Conservation (phyloP, 2,329 filamentous ascomycete species). For the Penicillium palitans region DNA sequence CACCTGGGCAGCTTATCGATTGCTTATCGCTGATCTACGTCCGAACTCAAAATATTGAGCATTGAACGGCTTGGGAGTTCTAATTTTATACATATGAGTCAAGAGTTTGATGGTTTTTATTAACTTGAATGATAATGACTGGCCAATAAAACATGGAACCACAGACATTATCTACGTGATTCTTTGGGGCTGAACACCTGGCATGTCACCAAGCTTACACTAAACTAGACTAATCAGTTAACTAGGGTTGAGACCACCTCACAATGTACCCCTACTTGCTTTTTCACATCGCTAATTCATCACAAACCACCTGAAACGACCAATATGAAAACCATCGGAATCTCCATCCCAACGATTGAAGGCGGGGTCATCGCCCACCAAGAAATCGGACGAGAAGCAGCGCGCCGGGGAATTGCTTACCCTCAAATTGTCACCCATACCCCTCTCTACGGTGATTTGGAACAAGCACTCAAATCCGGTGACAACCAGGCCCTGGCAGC, state of each 20-base stretch:
- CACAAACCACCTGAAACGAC: not conserved
- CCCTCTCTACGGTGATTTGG: slow-evolving; percentile 3
- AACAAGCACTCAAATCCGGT: slow-evolving; percentile 3
- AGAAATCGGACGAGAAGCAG: slow-evolving; percentile 14
- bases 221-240: not conserved
- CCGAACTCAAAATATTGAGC: not conserved
- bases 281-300: too few relatives aligned
- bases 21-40: slow-evolving; percentile 10
- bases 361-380: slow-evolving; percentile 10
- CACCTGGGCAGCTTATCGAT: slow-evolving; percentile 12
- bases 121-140: too few relatives aligned
- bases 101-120: not conserved
- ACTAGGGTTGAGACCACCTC: not conserved
- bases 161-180: not conserved
- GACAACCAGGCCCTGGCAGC: not conserved
- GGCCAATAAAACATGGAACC: not conserved
- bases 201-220: not conserved
- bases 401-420: slow-evolving; percentile 11
- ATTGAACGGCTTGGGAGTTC: not conserved
- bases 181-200: not conserved
- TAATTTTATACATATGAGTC: not conserved
- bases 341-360: slow-evolving; percentile 15
- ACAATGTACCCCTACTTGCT: not conserved
- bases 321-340: slow-evolving; percentile 14
- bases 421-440: slow-evolving; percentile 14